phyloP scores from a whole-genome alignment of 768 basidiomycete genomes.

The Rhizopogon sp. region DNA sequence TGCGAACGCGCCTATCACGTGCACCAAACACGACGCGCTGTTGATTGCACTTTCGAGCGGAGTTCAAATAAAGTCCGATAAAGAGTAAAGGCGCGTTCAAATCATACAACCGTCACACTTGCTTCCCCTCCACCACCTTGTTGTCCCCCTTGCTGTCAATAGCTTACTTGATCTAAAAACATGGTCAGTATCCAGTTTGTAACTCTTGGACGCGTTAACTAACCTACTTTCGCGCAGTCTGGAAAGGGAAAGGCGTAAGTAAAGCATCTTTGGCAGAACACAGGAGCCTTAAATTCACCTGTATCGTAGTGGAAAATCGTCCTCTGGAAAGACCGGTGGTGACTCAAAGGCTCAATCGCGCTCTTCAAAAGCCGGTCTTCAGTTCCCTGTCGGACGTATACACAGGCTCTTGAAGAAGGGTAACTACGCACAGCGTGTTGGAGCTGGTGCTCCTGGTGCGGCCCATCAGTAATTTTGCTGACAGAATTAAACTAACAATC shows the following conservation, averaged over 20 bases:
- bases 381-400: slow-evolving; percentile 82
- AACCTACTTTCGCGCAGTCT: slow-evolving; percentile 30
- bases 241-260: slow-evolving; percentile 53
- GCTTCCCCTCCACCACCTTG: slow-evolving; percentile 14
- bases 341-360: slow-evolving; percentile 61
- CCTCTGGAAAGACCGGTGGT: slow-evolving; percentile 41
- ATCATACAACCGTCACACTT: neutral
- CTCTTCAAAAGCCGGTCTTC: slow-evolving; percentile 58
- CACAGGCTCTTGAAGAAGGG: slow-evolving; percentile 72
- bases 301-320: slow-evolving; percentile 38
- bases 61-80: slow-evolving; percentile 28
- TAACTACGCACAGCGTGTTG: slow-evolving; percentile 69
- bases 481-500: neutral
- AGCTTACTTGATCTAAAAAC: slow-evolving; percentile 3
- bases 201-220: neutral
- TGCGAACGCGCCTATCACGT: slow-evolving; percentile 27
- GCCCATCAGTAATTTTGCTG: neutral
- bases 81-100: slow-evolving; percentile 24
- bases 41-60: slow-evolving; percentile 22
- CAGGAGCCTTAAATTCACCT: slow-evolving; percentile 2
- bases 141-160: slow-evolving; percentile 5
- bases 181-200: slow-evolving; percentile 28
- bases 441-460: slow-evolving; percentile 62
- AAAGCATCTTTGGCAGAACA: slow-evolving; percentile 12
- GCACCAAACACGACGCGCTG: slow-evolving; percentile 18